Percentiles rank a stretch among this genome's conserved stretches.
These are phyloP conservation scores for Zoysia japonica DNA, from an alignment of 176 grass and related monocot genomes.

Conservation along the genomic window DNA sequence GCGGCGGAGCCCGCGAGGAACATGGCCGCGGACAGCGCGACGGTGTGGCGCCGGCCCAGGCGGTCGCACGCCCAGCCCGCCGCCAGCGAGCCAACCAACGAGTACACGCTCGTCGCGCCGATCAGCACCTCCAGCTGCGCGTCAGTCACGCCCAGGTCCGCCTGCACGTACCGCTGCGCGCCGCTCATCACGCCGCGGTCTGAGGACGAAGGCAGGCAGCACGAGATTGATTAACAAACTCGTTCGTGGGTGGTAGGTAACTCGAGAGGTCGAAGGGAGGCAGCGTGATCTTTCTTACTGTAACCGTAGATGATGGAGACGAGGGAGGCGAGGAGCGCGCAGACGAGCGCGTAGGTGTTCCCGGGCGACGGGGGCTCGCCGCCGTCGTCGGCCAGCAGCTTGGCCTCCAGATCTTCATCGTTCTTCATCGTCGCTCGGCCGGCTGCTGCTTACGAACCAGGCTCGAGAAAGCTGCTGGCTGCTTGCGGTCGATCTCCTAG, in stretches of 20 bases:
- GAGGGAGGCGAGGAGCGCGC: conserved; percentile 46
- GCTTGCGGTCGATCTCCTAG: no score
- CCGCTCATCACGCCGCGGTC: conserved; percentile 76
- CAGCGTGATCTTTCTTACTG: conserved; percentile 23
- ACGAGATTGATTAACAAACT: no score
- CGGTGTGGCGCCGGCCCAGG: conserved; percentile 49
- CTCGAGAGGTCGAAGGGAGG: no score
- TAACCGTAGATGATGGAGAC: conserved; percentile 54
- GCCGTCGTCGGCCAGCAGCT: neutral
- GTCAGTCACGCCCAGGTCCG: conserved; percentile 50
- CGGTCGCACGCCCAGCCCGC: conserved; percentile 63
- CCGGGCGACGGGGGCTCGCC: neutral
- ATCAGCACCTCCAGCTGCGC: conserved; percentile 61
- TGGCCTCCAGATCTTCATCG: conserved; percentile 24
- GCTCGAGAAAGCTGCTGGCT: no score
- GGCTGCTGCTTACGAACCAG: neutral
- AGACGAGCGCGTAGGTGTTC: conserved; percentile 31
- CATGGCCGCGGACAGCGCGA: conserved; percentile 48
- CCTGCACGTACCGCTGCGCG: conserved; percentile 50
- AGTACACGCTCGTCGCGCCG: conserved; percentile 64
- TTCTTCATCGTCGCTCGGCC: neutral
- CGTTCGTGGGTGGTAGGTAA: no score
- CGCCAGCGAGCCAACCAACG: conserved; percentile 61
- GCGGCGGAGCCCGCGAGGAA: conserved; percentile 52
- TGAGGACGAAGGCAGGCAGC: neutral